phyloP scores from a whole-genome alignment of 2,329 filamentous ascomycete genomes.

The Hymenotorrendiella dingleyae region DNA sequence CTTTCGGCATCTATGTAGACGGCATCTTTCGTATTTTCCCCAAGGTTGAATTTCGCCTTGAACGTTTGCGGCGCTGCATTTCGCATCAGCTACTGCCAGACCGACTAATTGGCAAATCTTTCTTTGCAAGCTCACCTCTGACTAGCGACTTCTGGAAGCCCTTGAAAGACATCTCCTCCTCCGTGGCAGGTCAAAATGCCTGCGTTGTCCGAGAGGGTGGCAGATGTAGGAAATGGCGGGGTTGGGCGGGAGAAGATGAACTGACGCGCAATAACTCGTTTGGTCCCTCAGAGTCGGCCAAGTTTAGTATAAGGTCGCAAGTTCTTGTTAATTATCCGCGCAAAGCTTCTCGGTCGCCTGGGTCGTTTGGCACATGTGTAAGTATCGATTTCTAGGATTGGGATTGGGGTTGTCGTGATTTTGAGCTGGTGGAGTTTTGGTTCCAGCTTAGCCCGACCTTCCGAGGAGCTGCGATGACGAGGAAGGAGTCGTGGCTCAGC shows the following conservation, averaged over 20 bases:
- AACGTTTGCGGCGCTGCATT: slow-evolving; percentile 78
- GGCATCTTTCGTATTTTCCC: slow-evolving; percentile 89
- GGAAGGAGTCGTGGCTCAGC: too few relatives aligned
- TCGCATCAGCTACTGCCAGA: slow-evolving; percentile 17
- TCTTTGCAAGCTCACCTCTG: slow-evolving; percentile 54
- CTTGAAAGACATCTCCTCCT: slow-evolving; percentile 75
- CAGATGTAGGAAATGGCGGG: slow-evolving; percentile 5
- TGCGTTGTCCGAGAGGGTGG: slow-evolving; percentile 3
- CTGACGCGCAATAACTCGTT: too few relatives aligned
- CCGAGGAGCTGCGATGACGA: too few relatives aligned
- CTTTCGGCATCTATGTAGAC: slow-evolving; percentile 94
- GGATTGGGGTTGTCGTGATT: too few relatives aligned
- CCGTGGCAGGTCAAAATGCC: slow-evolving; percentile 7
- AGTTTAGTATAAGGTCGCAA: neutral
- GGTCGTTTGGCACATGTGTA: too few relatives aligned
- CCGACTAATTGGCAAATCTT: slow-evolving; percentile 9
- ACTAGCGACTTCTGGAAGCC: slow-evolving; percentile 87
- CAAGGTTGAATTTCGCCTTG: slow-evolving; percentile 89
- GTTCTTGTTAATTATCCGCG: neutral
- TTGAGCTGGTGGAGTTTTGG: too few relatives aligned
- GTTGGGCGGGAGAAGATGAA: slow-evolving; percentile 4
- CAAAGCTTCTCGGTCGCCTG: too few relatives aligned
- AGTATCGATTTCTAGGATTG: too few relatives aligned
- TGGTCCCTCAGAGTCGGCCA: too few relatives aligned
- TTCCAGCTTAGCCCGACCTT: too few relatives aligned